Evolutionary conservation across 1,284 basidiomycete genomes (phyloP).

Genomic region (Earliella scabrosa): DNA sequence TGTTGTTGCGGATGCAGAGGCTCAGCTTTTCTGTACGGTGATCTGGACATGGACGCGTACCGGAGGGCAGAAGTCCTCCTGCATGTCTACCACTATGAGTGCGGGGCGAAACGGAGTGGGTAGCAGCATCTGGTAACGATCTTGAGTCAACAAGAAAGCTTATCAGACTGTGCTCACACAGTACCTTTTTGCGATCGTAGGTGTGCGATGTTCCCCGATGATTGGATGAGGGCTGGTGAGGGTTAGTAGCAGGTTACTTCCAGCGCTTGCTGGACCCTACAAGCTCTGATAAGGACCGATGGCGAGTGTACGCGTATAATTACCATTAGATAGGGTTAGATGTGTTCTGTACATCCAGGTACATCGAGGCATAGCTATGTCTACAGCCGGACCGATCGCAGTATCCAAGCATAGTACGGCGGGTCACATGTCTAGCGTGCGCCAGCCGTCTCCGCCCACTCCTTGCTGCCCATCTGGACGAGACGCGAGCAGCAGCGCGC

Average conservation of each 20-base stretch:
- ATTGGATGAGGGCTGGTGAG: too few relatives aligned
- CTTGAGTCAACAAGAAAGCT: background rate
- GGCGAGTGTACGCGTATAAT: background rate
- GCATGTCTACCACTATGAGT: slow-evolving; percentile 60
- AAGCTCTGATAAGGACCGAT: too few relatives aligned
- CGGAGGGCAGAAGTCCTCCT: slow-evolving; percentile 72
- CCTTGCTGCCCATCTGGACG: slow-evolving; percentile 89
- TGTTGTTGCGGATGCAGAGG: too few relatives aligned
- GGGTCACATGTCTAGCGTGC: slow-evolving; percentile 18
- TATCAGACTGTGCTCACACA: background rate
- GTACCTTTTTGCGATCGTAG: too few relatives aligned
- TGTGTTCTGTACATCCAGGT: background rate
- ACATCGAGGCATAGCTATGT: background rate
- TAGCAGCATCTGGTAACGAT: slow-evolving; percentile 3
- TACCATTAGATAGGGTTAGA: background rate
- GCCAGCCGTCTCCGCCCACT: slow-evolving; percentile 77
- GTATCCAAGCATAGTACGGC: background rate
- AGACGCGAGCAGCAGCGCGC: slow-evolving; percentile 90
- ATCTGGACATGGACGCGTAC: too few relatives aligned
- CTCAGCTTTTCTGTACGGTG: too few relatives aligned
- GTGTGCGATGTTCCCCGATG: too few relatives aligned
- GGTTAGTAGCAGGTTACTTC: too few relatives aligned
- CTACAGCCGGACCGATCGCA: background rate
- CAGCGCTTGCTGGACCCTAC: too few relatives aligned
- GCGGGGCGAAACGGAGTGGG: slow-evolving; percentile 36